A percentile compares a stretch with the other conserved stretches of the same genome.
Conservation (phyloP, 805 yeast genomes). For the Yarrowia sp. region DNA sequence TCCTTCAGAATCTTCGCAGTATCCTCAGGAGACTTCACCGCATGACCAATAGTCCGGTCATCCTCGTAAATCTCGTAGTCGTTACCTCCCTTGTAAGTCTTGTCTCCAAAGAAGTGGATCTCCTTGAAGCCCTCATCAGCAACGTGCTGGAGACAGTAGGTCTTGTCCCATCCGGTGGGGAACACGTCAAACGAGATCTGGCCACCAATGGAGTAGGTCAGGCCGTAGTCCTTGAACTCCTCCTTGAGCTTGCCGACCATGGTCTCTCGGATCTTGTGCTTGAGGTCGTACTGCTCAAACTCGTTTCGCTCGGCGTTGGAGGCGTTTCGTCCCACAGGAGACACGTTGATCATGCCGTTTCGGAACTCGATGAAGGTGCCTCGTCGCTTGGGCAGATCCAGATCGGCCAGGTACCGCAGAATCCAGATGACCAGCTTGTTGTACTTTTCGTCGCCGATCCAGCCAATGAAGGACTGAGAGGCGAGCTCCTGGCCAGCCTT, state of each 20-base stretch:
- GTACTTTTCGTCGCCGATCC: slow-evolving; percentile 96
- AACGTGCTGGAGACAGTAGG: slow-evolving; percentile 95
- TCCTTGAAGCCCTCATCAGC: slow-evolving; percentile 80
- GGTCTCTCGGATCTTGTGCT: slow-evolving; percentile 79
- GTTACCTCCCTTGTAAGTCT: slow-evolving; percentile 95
- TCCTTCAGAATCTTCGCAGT: slow-evolving; percentile 86
- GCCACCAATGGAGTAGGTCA: slow-evolving; percentile 98
- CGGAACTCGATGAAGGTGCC: slow-evolving; percentile 99
- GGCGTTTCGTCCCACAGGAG: slow-evolving; percentile 99
- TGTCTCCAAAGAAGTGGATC: slow-evolving; percentile 99
- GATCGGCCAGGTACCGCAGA: slow-evolving; percentile 78
- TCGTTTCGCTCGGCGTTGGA: slow-evolving; percentile 92
- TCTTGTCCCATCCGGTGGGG: slow-evolving; percentile 99
- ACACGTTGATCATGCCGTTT: slow-evolving; percentile 98
- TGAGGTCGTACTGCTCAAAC: slow-evolving; percentile 82
- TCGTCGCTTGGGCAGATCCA: slow-evolving; percentile 95
- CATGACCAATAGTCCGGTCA: slow-evolving; percentile 92
- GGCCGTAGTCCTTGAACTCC: slow-evolving; percentile 80
- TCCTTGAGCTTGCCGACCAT: slow-evolving; percentile 85
- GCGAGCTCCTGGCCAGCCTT: slow-evolving; percentile 86
- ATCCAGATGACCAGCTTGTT: slow-evolving; percentile 86
- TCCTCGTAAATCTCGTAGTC: slow-evolving; percentile 96
- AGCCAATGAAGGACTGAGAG: slow-evolving; percentile 89
- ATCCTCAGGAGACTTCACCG: slow-evolving; percentile 88
- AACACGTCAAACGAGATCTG: slow-evolving; percentile 98